These are phyloP conservation scores for Sinapis alba DNA, from an alignment of 441 rosid species.

Conservation along the genomic window DNA sequence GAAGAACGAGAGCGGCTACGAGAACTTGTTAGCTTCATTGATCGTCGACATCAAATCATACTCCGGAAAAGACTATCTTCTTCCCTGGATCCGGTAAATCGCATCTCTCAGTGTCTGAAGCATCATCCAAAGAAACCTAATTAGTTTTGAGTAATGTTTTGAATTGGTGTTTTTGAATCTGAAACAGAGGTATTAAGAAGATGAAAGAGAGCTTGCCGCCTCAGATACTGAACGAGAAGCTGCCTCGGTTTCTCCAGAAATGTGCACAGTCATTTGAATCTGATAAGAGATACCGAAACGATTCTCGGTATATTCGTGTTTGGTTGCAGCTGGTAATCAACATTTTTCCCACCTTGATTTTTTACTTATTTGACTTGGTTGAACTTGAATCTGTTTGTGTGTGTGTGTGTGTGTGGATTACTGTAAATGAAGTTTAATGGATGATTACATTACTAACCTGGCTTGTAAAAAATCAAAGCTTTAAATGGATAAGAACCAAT, in stretches of 20 bases:
- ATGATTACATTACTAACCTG: background rate
- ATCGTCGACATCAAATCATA: constrained; percentile 79
- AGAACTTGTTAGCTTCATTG: constrained; percentile 61
- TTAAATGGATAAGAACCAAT: background rate
- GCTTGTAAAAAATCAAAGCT: constrained; percentile 10
- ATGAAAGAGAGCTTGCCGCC: constrained; percentile 65
- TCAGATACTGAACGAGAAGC: constrained; percentile 63
- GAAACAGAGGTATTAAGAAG: constrained; percentile 71
- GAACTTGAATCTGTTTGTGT: background rate
- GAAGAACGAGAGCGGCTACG: constrained; percentile 41
- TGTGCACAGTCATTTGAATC: constrained; percentile 73
- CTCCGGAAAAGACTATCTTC: constrained; percentile 79
- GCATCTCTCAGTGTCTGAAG: background rate
- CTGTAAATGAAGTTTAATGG: background rate
- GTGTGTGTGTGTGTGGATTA: no score
- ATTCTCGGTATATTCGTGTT: constrained; percentile 81
- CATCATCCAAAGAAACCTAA: background rate
- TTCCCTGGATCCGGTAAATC: constrained; percentile 89
- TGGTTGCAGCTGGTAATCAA: constrained; percentile 86
- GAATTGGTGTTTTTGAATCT: background rate
- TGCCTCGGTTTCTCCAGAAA: constrained; percentile 87
- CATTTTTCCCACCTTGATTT: background rate
- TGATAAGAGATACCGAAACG: constrained; percentile 76
- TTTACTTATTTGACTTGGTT: background rate
- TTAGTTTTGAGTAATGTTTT: background rate